A percentile compares a stretch with the other conserved stretches of the same genome.
Conservation (phyloP, 306 rosid species). For the Hippophae gyantsensis region DNA sequence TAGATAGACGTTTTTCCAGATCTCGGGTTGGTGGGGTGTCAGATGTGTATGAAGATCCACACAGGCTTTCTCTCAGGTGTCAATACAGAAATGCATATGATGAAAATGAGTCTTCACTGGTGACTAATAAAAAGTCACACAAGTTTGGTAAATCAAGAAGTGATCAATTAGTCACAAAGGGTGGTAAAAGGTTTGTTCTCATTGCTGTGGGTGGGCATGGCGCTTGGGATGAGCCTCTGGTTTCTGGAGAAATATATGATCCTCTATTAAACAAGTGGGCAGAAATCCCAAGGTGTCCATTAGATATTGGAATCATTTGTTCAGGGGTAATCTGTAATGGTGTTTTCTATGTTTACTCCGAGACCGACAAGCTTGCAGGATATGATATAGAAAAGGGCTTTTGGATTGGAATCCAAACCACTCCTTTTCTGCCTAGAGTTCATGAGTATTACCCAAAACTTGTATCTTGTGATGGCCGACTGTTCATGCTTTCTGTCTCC, state of each 20-base stretch:
- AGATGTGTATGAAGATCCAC: constrained; percentile 97
- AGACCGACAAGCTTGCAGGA: constrained; percentile 78
- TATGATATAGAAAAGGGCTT: constrained; percentile 72
- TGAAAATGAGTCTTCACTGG: constrained; percentile 46
- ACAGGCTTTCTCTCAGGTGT: constrained; percentile 80
- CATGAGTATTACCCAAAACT: constrained; percentile 87
- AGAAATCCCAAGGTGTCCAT: constrained; percentile 72
- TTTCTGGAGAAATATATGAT: constrained; percentile 92
- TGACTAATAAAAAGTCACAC: constrained; percentile 53
- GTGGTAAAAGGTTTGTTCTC: constrained; percentile 59
- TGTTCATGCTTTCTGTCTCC: constrained; percentile 80
- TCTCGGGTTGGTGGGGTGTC: constrained; percentile 72
- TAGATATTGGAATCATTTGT: constrained; percentile 66
- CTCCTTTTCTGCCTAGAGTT: constrained; percentile 64
- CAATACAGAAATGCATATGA: constrained; percentile 51
- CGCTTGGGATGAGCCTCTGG: constrained; percentile 93
- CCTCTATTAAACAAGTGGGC: constrained; percentile 78
- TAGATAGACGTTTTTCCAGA: constrained; percentile 68
- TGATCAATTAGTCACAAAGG: constrained; percentile 53
- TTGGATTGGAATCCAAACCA: constrained; percentile 72
- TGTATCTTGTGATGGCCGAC: constrained; percentile 58
- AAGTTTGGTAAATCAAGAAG: constrained; percentile 60
- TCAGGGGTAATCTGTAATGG: constrained; percentile 84
- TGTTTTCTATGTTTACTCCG: constrained; percentile 86
- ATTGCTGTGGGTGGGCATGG: constrained; percentile 91